A percentile compares a stretch with the other conserved stretches of the same genome.
phyloP scores from a whole-genome alignment of 371 early-diverging fungal species.

The Actinomucor elegans region DNA sequence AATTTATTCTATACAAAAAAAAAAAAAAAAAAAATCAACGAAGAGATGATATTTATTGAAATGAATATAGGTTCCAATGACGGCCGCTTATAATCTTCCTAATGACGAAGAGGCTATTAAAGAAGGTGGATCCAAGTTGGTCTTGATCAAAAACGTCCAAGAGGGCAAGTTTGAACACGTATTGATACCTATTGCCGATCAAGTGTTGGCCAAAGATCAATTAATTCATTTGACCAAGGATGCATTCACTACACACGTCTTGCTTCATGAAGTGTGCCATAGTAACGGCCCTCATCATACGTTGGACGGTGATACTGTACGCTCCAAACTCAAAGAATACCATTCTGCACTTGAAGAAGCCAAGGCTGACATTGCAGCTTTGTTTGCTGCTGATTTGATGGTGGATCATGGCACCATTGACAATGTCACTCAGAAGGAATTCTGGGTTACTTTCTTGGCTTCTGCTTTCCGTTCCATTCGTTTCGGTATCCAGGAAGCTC shows the following conservation, averaged over 20 bases:
- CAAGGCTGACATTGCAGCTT: constrained; percentile 79
- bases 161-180: constrained; percentile 73
- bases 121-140: constrained; percentile 73
- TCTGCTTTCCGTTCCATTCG: constrained; percentile 81
- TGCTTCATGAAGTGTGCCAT: constrained; percentile 80
- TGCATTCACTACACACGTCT: constrained; percentile 79
- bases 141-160: constrained; percentile 83
- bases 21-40: too few relatives aligned
- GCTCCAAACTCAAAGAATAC: constrained; percentile 69
- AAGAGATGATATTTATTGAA: neutral
- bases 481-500: constrained; percentile 80
- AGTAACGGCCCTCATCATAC: constrained; percentile 78
- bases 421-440: constrained; percentile 59
- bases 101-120: constrained; percentile 82
- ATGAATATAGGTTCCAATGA: constrained; percentile 55
- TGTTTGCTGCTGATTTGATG: constrained; percentile 73
- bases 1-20: too few relatives aligned
- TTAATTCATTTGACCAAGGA: constrained; percentile 60
- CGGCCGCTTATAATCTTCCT: constrained; percentile 84
- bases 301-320: constrained; percentile 62
- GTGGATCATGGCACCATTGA: constrained; percentile 63
- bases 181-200: constrained; percentile 64
- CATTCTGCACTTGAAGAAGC: constrained; percentile 83
- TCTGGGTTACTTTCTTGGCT: constrained; percentile 79
- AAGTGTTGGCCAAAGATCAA: constrained; percentile 60